phyloP scores from a whole-genome alignment of 352 stramenopile species.

The Hyaloperonospora brassicae region DNA sequence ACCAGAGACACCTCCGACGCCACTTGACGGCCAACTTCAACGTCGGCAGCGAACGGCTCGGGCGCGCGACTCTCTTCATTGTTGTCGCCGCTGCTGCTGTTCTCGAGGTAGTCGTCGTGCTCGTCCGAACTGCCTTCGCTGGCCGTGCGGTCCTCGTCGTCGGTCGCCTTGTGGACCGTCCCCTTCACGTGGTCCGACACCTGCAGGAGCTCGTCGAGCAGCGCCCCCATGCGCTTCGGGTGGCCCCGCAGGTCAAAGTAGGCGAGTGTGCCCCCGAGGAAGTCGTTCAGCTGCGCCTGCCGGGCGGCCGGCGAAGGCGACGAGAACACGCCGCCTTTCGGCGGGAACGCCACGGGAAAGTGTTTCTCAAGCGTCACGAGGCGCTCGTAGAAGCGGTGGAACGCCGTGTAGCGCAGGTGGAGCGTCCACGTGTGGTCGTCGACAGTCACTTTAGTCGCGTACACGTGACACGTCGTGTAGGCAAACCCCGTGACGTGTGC shows the following conservation, averaged over 20 bases:
- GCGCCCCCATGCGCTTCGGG: slow-evolving; percentile 30
- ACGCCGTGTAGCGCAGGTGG: slow-evolving; percentile 54
- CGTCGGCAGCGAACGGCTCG: no score
- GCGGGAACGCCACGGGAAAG: slow-evolving; percentile 55
- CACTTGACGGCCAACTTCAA: no score
- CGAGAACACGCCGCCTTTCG: slow-evolving; percentile 57
- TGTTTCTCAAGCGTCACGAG: slow-evolving; percentile 38
- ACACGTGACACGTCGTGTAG: slow-evolving; percentile 33
- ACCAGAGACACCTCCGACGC: no score
- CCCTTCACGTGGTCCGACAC: slow-evolving; percentile 29
- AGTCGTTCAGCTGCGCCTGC: slow-evolving; percentile 54
- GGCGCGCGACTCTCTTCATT: not conserved
- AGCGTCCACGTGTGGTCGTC: slow-evolving; percentile 38
- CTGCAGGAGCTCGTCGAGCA: slow-evolving; percentile 53
- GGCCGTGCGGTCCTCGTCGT: slow-evolving; percentile 22
- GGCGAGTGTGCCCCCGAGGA: slow-evolving; percentile 43
- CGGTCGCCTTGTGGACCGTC: slow-evolving; percentile 17
- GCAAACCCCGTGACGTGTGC: slow-evolving; percentile 40
- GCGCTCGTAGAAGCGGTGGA: slow-evolving; percentile 48
- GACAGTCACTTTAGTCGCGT: slow-evolving; percentile 43
- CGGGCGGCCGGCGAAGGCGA: slow-evolving; percentile 46
- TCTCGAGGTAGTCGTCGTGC: slow-evolving; percentile 5
- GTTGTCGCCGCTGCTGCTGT: not conserved
- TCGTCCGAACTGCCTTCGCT: slow-evolving; percentile 32
- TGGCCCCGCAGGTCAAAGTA: slow-evolving; percentile 41